These are phyloP conservation scores for Solanum ossicruentum DNA, from an alignment of 257 asterid genomes.

Conservation along the genomic window DNA sequence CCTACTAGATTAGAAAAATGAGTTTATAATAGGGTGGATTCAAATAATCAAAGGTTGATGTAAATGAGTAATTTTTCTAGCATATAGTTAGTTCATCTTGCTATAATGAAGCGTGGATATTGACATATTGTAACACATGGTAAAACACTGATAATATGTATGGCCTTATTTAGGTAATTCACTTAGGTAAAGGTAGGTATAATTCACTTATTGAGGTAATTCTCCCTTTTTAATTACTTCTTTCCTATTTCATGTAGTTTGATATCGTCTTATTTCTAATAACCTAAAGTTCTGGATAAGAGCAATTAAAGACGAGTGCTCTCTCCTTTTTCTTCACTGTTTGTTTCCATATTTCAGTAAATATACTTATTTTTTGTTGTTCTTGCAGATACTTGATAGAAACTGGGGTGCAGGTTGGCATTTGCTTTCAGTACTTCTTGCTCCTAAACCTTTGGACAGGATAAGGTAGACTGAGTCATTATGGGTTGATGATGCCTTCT, in stretches of 20 bases:
- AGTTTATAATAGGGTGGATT: not conserved
- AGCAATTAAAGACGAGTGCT: not conserved
- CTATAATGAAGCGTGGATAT: not conserved
- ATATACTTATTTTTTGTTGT: conserved; percentile 5
- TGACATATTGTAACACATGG: not conserved
- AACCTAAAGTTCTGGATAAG: not conserved
- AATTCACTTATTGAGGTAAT: not conserved
- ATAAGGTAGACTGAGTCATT: conserved; percentile 36
- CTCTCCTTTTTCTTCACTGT: not conserved
- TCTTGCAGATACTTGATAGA: conserved; percentile 82
- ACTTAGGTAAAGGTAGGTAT: not conserved
- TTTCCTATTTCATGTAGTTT: not conserved
- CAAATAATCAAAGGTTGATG: not conserved
- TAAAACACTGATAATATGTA: not conserved
- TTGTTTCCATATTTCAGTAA: not conserved
- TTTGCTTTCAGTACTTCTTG: conserved; percentile 75
- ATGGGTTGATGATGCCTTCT: not conserved
- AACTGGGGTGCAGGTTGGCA: conserved; percentile 99
- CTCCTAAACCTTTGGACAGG: conserved; percentile 63
- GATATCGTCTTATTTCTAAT: not conserved
- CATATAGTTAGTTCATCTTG: not conserved
- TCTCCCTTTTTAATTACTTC: not conserved
- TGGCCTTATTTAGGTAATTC: not conserved
- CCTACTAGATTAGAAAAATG: not conserved
- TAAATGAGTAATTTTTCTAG: not conserved